Percentiles rank a stretch among this genome's conserved stretches.
These are phyloP conservation scores for Colletotrichum sp. DNA, from an alignment of 2,329 filamentous ascomycete species.

Conservation along the genomic window DNA sequence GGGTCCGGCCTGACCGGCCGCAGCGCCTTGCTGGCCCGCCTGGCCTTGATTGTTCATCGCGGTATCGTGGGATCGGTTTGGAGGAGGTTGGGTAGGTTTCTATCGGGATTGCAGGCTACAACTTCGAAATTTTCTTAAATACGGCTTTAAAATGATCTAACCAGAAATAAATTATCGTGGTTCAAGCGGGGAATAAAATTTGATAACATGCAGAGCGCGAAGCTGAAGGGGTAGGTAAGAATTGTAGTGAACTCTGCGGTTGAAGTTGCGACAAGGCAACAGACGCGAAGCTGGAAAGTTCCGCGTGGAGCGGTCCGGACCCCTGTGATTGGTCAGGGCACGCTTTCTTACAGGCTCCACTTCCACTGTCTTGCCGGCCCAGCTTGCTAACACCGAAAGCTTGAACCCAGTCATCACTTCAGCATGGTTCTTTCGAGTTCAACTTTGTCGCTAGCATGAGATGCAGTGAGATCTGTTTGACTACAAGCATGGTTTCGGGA, in stretches of 20 bases:
- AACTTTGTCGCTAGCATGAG: neutral
- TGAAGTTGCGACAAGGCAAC: conserved; percentile 1
- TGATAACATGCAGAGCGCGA: neutral
- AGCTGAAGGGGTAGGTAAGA: neutral
- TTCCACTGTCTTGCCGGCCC: neutral
- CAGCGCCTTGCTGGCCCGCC: conserved; percentile 19
- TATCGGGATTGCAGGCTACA: neutral
- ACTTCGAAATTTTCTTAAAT: neutral
- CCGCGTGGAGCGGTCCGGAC: neutral
- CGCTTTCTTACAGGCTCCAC: neutral
- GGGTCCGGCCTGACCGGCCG: conserved; percentile 25
- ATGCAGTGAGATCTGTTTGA: neutral
- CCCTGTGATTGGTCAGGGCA: conserved; percentile 6
- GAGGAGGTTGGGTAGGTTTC: neutral
- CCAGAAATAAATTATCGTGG: neutral
- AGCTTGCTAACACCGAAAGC: neutral
- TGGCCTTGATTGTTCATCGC: conserved; percentile 23
- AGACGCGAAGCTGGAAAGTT: conserved; percentile 17
- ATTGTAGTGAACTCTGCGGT: neutral
- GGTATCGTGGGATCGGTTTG: neutral
- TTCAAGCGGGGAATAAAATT: neutral
- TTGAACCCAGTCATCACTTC: neutral
- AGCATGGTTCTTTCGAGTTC: neutral
- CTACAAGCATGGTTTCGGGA: neutral
- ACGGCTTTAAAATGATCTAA: neutral